A percentile compares a stretch with the other conserved stretches of the same genome.
Conservation (phyloP, 73 alveolate genomes). For the Symbiodinium natans region DNA sequence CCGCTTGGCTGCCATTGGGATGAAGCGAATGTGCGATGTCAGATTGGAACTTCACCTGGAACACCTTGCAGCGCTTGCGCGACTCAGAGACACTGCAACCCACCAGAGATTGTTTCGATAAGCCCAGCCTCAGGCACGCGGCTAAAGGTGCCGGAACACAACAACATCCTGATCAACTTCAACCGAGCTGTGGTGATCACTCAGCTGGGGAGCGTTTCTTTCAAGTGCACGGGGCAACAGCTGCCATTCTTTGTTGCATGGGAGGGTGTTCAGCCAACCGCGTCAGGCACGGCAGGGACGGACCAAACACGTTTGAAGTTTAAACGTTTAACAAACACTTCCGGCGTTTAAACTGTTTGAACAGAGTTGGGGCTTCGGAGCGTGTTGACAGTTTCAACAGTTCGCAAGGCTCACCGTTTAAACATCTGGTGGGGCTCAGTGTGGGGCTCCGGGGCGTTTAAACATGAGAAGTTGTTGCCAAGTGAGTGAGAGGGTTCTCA, state of each 20-base stretch:
- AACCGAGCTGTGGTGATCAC: slow-evolving; percentile 35
- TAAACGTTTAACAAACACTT: no score
- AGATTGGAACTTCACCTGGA: slow-evolving; percentile 18
- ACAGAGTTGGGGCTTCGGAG: no score
- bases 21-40: background rate
- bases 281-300: slow-evolving; percentile 28
- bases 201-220: slow-evolving; percentile 48
- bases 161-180: slow-evolving; percentile 29
- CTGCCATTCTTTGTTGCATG: slow-evolving; percentile 55
- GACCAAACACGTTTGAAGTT: no score
- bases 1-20: slow-evolving; percentile 65
- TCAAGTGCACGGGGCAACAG: slow-evolving; percentile 44
- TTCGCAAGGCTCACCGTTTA: no score
- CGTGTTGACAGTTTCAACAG: no score
- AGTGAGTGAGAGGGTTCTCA: no score
- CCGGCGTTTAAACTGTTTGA: no score
- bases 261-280: slow-evolving; percentile 20
- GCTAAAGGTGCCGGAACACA: slow-evolving; percentile 29
- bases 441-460: no score
- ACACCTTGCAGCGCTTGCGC: slow-evolving; percentile 86
- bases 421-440: no score
- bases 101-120: slow-evolving; percentile 76
- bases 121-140: slow-evolving; percentile 49
- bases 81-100: slow-evolving; percentile 35
- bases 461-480: no score